Evolutionary conservation across 2,329 filamentous ascomycete genomes (phyloP).

Genomic region (Fonsecaea erecta): DNA sequence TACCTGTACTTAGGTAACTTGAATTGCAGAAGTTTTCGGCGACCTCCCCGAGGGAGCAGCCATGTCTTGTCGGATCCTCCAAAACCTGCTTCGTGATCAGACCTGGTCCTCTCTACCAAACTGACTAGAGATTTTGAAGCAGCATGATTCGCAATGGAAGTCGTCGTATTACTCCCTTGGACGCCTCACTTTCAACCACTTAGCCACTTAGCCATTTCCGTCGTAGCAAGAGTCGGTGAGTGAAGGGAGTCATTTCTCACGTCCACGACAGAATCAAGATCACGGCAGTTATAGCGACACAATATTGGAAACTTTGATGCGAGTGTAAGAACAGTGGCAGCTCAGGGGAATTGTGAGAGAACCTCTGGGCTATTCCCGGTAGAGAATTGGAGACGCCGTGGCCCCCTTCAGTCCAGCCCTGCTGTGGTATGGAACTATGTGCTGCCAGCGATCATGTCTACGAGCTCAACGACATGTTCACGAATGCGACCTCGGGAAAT

Average conservation of each 20-base stretch:
- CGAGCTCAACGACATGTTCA: conserved; percentile 6
- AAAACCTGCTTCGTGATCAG: neutral
- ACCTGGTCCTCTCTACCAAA: neutral
- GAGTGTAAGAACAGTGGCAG: neutral
- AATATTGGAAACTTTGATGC: neutral
- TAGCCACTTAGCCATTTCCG: neutral
- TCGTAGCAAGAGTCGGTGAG: neutral
- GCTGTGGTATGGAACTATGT: neutral
- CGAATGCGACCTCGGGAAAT: conserved; percentile 33
- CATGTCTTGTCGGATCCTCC: neutral
- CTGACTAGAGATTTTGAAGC: neutral
- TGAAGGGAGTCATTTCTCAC: neutral
- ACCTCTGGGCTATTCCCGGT: neutral
- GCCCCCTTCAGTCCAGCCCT: neutral
- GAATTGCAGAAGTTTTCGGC: neutral
- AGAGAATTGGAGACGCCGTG: neutral
- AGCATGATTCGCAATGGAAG: conserved; percentile 3
- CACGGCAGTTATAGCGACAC: neutral
- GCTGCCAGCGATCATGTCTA: neutral
- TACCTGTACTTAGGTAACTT: neutral
- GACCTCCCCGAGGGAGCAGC: neutral
- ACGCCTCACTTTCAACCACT: conserved; percentile 15
- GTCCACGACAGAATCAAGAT: neutral
- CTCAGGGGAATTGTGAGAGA: neutral
- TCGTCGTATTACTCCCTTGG: neutral